These are phyloP conservation scores for Citrus medica DNA, from an alignment of 345 rosid genomes.

Conservation along the genomic window DNA sequence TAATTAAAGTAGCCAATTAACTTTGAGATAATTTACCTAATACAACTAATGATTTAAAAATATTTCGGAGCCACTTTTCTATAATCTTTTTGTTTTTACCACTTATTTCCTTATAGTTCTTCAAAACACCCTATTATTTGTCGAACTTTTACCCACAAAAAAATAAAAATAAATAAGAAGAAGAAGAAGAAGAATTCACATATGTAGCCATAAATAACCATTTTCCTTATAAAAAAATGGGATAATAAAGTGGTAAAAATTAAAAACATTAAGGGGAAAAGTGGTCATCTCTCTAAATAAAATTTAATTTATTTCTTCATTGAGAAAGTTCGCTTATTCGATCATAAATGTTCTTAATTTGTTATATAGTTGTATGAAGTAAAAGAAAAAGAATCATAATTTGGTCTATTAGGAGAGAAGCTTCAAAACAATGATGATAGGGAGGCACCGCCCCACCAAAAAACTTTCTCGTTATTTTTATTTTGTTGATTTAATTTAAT, in stretches of 20 bases:
- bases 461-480: not conserved
- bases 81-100: too few species aligned
- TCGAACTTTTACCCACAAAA: too few species aligned
- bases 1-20: not conserved
- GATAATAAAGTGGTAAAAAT: too few species aligned
- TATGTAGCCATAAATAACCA: too few species aligned
- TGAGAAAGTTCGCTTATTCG: not conserved
- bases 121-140: too few species aligned
- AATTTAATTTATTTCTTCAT: not conserved
- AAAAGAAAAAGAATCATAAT: not conserved
- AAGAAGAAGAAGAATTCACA: too few species aligned
- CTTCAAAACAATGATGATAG: not conserved
- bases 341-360: not conserved
- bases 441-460: slow-evolving; percentile 37
- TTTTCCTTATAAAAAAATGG: too few species aligned
- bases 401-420: slow-evolving; percentile 2
- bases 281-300: too few species aligned
- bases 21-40: not conserved
- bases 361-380: not conserved
- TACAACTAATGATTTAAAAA: not conserved
- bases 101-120: too few species aligned
- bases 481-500: not conserved
- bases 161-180: too few species aligned
- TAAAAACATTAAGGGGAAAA: too few species aligned
- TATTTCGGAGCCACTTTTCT: too few species aligned